Evolutionary conservation across 2,329 filamentous ascomycete genomes (phyloP), one percentile per base, ranked within the genome.

Genomic region (Fusarium hainanense): DNA sequence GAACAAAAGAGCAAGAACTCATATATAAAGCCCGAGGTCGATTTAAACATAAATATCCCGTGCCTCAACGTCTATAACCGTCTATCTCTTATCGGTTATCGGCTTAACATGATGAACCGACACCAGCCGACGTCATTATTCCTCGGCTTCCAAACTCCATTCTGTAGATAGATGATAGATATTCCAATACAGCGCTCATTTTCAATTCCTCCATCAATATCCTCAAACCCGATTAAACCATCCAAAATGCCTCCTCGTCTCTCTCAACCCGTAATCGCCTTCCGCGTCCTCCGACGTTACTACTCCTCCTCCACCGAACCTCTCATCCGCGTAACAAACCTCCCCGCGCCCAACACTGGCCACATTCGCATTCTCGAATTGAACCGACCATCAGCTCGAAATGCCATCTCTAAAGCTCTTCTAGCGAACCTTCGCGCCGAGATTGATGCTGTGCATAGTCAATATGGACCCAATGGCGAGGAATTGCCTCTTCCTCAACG

Each of bases 321-420:
- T 13, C 81, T 90, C 49, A 83, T 97, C 80, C 90, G 90, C 76
- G 87, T 93, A 71, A 90, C 89, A 65, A 89, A 91, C 79, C 82
- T 97, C 50, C 91, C 92, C 44, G 92, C 94, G 4, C 90, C 93
- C 1, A 88, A 91, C 76, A 89, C 89, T 20, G 96, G 95, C 70
- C 92, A 91, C 82, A 96, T 98, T 81, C 91, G 93, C 63, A 87
- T 98, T 70, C 89, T 98, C 59, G 91, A 95, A 66, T 87, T 99
- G 71, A 96, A 98, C 82, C 88, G 94, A 6, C 94, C 94, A 1
- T 80, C 87, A 11, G 91, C 94, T 37, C 92, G 95, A 76, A 99
- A 99, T 81, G 96, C 96, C 71, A 92, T 99, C 77, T 98, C 94
- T 1, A 87, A 85, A 62, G 88, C 90, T 60, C 85, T 99, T 40